phyloP scores from a whole-genome alignment of 305 asterid species.

The Fraxinus platypoda region DNA sequence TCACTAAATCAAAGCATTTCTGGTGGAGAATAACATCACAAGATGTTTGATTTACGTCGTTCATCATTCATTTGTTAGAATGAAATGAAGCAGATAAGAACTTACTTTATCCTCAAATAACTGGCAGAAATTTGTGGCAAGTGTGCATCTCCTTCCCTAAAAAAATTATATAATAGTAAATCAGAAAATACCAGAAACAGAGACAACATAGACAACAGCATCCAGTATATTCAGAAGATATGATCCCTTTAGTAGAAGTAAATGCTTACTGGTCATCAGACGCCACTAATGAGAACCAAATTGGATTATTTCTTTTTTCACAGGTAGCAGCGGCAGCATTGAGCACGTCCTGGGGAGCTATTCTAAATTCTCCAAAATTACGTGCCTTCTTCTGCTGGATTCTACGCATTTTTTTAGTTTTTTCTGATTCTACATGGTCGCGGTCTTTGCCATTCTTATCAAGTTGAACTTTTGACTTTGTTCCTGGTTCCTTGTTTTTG shows the following conservation, averaged over 20 bases:
- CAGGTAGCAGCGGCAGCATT: constrained; percentile 33
- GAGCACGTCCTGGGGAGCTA: constrained; percentile 46
- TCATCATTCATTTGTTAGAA: neutral
- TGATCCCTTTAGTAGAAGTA: neutral
- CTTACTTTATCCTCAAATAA: constrained; percentile 53
- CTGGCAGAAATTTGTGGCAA: constrained; percentile 55
- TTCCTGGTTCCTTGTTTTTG: constrained; percentile 57
- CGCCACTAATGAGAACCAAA: constrained; percentile 53
- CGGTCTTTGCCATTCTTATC: constrained; percentile 46
- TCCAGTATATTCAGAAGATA: neutral
- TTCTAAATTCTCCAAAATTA: constrained; percentile 41
- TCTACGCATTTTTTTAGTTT: constrained; percentile 61
- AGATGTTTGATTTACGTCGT: neutral
- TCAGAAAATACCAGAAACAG: constrained; percentile 7
- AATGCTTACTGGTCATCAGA: constrained; percentile 43
- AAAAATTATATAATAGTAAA: constrained; percentile 9
- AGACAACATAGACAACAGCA: neutral
- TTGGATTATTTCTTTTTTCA: constrained; percentile 43
- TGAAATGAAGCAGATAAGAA: neutral
- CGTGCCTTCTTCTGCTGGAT: constrained; percentile 61
- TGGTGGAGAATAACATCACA: neutral
- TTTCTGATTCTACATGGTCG: constrained; percentile 48
- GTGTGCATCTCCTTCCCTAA: constrained; percentile 45
- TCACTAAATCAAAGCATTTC: neutral
- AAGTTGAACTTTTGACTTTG: constrained; percentile 53